Evolutionary conservation across 495 filamentous ascomycete species (phyloP), one percentile per base, ranked within the genome.

Genomic region (Penicillium fimorum): DNA sequence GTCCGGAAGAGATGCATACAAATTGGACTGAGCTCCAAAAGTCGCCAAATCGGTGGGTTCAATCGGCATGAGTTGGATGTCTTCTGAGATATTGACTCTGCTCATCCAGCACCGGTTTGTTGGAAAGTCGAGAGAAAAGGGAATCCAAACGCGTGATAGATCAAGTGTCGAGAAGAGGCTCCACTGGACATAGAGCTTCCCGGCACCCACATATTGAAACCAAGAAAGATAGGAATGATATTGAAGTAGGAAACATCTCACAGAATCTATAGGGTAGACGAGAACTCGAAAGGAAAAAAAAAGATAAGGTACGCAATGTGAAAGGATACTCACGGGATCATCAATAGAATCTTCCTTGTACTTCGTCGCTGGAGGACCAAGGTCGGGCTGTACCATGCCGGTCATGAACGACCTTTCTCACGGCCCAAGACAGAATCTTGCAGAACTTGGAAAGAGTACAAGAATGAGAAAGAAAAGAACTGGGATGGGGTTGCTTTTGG

Each of bases 351-450:
- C 70, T 69, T 76, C 66, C 66, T 77, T 77, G 68, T 75, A 77
- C 53, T 71, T 76, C 58, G 72, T 56, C 53, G 67, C 56, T 42
- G 68, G 59, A 68, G 70, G 69, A 66, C 61, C 70, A 44, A 76
- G 72, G 67, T 76, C 76, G 68, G 74, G 68, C 62, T 75, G 76
- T 68, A 77, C 70, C 72, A 79, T 76, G 63, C 72, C 72, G 65
- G 74, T 75, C 73, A 78, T 69, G 61, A 66, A 66, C 66, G 68
- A 67, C 66, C 69, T 67, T 53, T 45, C 37, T 53, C 35, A 49
- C 44, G 35, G 65, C 20, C 60, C 55, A 45, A 50, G 56, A 59
- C 47, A 37, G 60, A 61, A 63, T 60, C 43, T 45, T 25, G 47
- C 22, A 25, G 48, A 13, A n/a, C 15, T 37, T n/a, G 35, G 9